Evolutionary conservation across 2,329 filamentous ascomycete species (phyloP).

Genomic region (Akanthomyces muscarius): DNA sequence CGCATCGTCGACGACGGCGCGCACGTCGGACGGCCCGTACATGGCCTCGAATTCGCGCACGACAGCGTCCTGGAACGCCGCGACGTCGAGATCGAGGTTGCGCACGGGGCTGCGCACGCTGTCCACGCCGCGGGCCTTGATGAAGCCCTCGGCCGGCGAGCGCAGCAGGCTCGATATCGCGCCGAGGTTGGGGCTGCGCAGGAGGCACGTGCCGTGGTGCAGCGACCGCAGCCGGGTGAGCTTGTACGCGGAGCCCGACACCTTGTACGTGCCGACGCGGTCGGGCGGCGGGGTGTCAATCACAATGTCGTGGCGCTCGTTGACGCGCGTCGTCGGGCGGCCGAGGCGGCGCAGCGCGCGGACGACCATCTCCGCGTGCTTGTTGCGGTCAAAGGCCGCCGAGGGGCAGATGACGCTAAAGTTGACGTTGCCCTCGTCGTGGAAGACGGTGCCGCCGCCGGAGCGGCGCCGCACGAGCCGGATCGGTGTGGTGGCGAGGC

Average conservation of each 20-base stretch:
- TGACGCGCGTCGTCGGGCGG: slow-evolving; percentile 64
- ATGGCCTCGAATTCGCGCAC: slow-evolving; percentile 61
- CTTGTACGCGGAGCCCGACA: slow-evolving; percentile 95
- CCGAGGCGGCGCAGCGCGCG: slow-evolving; percentile 66
- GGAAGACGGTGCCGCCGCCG: slow-evolving; percentile 90
- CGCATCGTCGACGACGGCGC: slow-evolving; percentile 45
- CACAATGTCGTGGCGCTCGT: slow-evolving; percentile 90
- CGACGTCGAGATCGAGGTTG: slow-evolving; percentile 62
- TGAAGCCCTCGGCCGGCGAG: slow-evolving; percentile 72
- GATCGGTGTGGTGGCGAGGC: slow-evolving; percentile 43
- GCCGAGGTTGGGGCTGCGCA: slow-evolving; percentile 70
- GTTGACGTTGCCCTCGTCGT: slow-evolving; percentile 90
- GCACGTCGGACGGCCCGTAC: slow-evolving; percentile 50
- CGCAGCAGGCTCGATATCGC: slow-evolving; percentile 66
- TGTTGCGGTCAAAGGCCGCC: slow-evolving; percentile 72
- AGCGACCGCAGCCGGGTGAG: slow-evolving; percentile 75
- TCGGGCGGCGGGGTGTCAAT: slow-evolving; percentile 45
- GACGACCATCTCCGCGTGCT: slow-evolving; percentile 89
- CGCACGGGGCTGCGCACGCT: slow-evolving; percentile 82
- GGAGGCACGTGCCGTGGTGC: slow-evolving; percentile 88
- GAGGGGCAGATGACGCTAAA: slow-evolving; percentile 88
- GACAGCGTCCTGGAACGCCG: slow-evolving; percentile 52
- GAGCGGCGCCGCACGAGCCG: slow-evolving; percentile 76
- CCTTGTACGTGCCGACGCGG: slow-evolving; percentile 56
- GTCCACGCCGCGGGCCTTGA: slow-evolving; percentile 81